Base-by-base conservation (phyloP, 768 basidiomycete species). In the Lactarius evosmus region DNA sequence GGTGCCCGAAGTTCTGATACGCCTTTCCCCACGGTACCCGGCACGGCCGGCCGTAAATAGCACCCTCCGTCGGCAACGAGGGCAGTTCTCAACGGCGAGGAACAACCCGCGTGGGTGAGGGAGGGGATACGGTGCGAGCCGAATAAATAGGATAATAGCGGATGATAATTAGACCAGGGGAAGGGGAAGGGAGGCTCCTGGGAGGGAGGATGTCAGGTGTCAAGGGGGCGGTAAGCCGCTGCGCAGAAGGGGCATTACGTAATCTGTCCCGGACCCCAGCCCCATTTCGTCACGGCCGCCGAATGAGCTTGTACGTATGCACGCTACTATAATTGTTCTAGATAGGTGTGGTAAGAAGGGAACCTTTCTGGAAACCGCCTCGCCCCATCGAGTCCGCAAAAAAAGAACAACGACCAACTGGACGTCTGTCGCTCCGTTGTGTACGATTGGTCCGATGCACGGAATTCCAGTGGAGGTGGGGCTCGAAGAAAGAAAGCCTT, bases 1-100 rank as follows among this genome's bases (percentile, higher is more conserved):
- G 66, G 66, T 65, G 54, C 63, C 63, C 63, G 56, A 51, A 53
- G 62, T 41, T 38, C 40, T 60, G 66, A 60, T 65, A 65, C 62
- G 58, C 46, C 16, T 40, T 53, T 65, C 44, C 54, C 62, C 59
- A 65, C 64, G 64, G 63, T 56, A 50, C 36, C 2, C 32, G 63
- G 58, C 17, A 50, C n/a, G 54, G 38, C 49, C 27, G 27, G 38
- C 63, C 63, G 22, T 41, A 61, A 51, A 61, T 44, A 44, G 63
- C 38, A 8, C 32, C 16, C 6, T 60, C 59, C 63, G 63, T 61
- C 59, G 59, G 63, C 38, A 40, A 56, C 52, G 36, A 16, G 19
- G 29, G 17, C 11, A 51, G 40, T 11, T 0, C 2, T 30, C 52
- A 51, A 41, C 34, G 32, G 46, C 27, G 8, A 50, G 54, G 44